phyloP scores from a whole-genome alignment of 352 stramenopile species.

The Blastocystis sp. region DNA sequence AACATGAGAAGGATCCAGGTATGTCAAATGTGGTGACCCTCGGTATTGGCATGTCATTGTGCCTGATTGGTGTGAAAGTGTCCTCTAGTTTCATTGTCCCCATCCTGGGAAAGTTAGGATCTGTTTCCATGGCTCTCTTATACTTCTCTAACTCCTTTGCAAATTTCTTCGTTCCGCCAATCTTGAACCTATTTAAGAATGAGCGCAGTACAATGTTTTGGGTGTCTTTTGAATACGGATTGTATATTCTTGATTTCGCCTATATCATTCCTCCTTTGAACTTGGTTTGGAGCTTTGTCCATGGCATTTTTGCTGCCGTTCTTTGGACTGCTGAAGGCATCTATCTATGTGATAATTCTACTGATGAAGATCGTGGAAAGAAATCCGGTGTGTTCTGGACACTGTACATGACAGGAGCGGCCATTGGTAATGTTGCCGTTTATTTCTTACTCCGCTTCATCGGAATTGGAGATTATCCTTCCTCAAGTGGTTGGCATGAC shows the following conservation, averaged over 20 bases:
- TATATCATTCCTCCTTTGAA: constrained; percentile 59
- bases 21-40: constrained; percentile 61
- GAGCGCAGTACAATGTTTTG: constrained; percentile 53
- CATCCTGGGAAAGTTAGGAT: constrained; percentile 60
- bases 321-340: constrained; percentile 58
- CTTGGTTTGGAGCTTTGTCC: constrained; percentile 67
- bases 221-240: constrained; percentile 41
- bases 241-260: constrained; percentile 63
- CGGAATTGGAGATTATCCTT: background rate
- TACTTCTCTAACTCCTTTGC: constrained; percentile 63
- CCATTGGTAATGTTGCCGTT: constrained; percentile 36
- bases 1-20: constrained; percentile 3
- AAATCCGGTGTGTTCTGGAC: constrained; percentile 67
- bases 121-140: constrained; percentile 42
- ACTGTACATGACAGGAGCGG: constrained; percentile 65
- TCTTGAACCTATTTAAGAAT: constrained; percentile 56
- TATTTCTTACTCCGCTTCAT: constrained; percentile 52
- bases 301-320: constrained; percentile 55
- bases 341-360: constrained; percentile 61
- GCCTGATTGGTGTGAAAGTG: constrained; percentile 53
- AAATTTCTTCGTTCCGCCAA: constrained; percentile 59
- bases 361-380: constrained; percentile 43
- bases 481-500: constrained; percentile 43
- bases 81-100: constrained; percentile 60
- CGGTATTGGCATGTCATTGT: constrained; percentile 58